Evolutionary conservation across 2,329 filamentous ascomycete genomes (phyloP), one percentile per base, ranked within the genome.

Genomic region (Nemania sp.): DNA sequence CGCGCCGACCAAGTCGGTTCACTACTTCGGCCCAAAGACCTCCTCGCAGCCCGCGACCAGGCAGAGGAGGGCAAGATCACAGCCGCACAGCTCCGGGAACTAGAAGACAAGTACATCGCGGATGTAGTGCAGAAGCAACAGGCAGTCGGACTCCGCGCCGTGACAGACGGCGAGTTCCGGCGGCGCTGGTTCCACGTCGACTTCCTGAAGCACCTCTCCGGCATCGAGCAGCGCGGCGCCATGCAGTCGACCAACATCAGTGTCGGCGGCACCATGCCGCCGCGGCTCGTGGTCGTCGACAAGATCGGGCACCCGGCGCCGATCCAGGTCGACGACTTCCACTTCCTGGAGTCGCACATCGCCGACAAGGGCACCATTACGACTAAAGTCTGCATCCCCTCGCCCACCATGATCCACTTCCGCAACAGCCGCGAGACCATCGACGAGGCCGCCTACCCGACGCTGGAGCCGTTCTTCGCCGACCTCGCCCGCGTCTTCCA

Each of bases 401-500:
- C 79, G 47, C 86, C 86, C 13, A 88, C 86, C n/a, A 88, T 88
- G 86, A 82, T 88, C 58, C 86, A 88, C 75, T 88, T 88, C 82
- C 84, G 86, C 65, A 85, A 85, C 68, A 84, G 82, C 11, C 81
- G 86, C 35, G 84, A 86, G 24, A 81, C 81, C 72, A 88, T 88
- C 75, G 82, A 84, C 74, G 80, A 81, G 73, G 78, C 79, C 51
- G 84, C 85, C 8, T 88, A 88, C 76, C 86, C 86, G 5, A 82
- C 82, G 20, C 80, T 88, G 10, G 86, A 88, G 55, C 78, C 80
- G 27, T 87, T 87, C 79, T 88, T 87, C 76, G 84, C 82, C 20
- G 86, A 88, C 73, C 79, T 88, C 11, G 85, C 85, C 10, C 79
- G 80, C 60, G 86, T 85, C 5, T 88, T 85, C 77, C 86, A 87